These are phyloP conservation scores for Friedmanniomyces endolithicus DNA, from an alignment of 495 filamentous ascomycete species.

Conservation along the genomic window DNA sequence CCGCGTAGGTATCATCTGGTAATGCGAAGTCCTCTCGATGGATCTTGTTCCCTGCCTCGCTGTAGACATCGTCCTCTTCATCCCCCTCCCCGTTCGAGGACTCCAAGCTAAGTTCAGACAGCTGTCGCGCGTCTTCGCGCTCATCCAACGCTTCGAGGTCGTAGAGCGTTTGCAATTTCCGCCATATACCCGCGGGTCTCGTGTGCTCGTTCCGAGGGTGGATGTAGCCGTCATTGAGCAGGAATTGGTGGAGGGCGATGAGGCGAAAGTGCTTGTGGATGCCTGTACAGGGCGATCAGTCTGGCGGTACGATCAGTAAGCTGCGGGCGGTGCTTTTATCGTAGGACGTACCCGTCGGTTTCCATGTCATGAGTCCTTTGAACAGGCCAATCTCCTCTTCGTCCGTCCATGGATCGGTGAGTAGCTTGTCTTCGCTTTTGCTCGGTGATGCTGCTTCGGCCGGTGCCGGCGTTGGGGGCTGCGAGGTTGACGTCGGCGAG, in stretches of 20 bases:
- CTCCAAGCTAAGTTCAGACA: slow-evolving; percentile 15
- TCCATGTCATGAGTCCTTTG: slow-evolving; percentile 83
- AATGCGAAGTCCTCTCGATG: slow-evolving; percentile 52
- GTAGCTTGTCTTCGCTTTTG: slow-evolving; percentile 23
- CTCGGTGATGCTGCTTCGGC: slow-evolving; percentile 6
- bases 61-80: slow-evolving; percentile 28
- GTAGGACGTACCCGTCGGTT: slow-evolving; percentile 61
- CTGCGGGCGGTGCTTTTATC: neutral
- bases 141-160: slow-evolving; percentile 83
- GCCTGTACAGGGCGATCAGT: slow-evolving; percentile 38
- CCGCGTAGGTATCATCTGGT: slow-evolving; percentile 64
- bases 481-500: slow-evolving; percentile 15
- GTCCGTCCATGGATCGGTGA: slow-evolving; percentile 79
- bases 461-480: slow-evolving; percentile 4
- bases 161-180: slow-evolving; percentile 70
- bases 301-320: slow-evolving; percentile 2
- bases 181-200: slow-evolving; percentile 80
- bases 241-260: slow-evolving; percentile 71
- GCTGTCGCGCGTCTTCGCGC: slow-evolving; percentile 39
- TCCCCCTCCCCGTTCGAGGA: slow-evolving; percentile 19
- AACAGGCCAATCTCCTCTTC: slow-evolving; percentile 86
- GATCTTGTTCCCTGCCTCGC: slow-evolving; percentile 31
- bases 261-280: slow-evolving; percentile 98
- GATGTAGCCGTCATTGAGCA: slow-evolving; percentile 77
- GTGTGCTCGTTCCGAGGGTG: slow-evolving; percentile 57